Conservation (phyloP, 2,329 filamentous ascomycete genomes). For the Berkeleyomyces rouxiae region DNA sequence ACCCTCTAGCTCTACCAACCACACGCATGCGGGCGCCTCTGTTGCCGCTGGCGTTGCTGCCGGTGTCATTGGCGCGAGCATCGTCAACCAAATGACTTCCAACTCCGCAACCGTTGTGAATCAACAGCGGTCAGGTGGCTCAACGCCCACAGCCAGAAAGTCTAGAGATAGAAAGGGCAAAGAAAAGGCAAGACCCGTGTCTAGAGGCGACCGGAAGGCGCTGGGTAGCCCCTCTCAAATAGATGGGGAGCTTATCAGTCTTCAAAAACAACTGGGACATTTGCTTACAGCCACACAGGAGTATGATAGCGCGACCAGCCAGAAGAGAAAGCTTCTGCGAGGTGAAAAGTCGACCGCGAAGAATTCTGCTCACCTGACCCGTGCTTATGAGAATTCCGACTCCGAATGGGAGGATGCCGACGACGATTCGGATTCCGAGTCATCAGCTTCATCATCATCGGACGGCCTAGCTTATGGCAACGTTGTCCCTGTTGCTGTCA, state of each 20-base stretch:
- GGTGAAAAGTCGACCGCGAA: neutral
- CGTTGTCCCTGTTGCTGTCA: neutral
- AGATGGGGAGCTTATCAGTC: neutral
- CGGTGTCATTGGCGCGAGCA: neutral
- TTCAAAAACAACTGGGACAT: neutral
- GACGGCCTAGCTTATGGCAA: constrained; percentile 10
- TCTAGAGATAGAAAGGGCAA: constrained; percentile 4
- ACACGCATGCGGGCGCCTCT: constrained; percentile 4
- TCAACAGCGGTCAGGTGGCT: constrained; percentile 7
- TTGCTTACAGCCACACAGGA: constrained; percentile 9
- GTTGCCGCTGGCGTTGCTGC: constrained; percentile 9
- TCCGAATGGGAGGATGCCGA: constrained; percentile 9
- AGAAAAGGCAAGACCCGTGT: constrained; percentile 2
- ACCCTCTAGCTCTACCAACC: neutral
- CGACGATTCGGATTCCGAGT: constrained; percentile 1
- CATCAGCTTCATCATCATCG: constrained; percentile 5
- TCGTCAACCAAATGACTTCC: neutral
- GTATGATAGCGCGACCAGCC: constrained; percentile 1
- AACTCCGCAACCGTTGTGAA: neutral
- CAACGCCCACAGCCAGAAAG: constrained; percentile 4
- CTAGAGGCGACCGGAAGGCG: neutral
- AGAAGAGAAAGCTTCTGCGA: neutral
- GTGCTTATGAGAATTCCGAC: constrained; percentile 8
- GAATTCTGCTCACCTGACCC: neutral
- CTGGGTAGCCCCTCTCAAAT: neutral